phyloP scores from a whole-genome alignment of 2,329 filamentous ascomycete genomes.

The Diaporthe sp. region DNA sequence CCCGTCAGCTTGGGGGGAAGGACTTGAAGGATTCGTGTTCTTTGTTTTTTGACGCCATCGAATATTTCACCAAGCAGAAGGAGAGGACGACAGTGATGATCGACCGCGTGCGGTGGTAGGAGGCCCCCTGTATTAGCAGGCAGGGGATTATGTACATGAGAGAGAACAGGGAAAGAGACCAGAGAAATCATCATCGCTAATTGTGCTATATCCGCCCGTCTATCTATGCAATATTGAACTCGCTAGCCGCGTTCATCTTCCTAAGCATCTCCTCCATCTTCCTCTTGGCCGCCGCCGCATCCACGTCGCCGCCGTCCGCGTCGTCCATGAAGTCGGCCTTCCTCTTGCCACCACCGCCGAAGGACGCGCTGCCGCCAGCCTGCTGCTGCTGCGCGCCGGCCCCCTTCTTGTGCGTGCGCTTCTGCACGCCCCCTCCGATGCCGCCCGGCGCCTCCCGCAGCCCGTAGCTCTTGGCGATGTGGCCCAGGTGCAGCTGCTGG shows the following conservation, averaged over 20 bases:
- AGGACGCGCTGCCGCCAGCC: constrained; percentile 32
- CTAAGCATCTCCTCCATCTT: constrained; percentile 75
- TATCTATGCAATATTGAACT: constrained; percentile 73
- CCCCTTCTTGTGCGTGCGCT: constrained; percentile 57
- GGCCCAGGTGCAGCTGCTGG: constrained; percentile 89
- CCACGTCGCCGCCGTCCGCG: constrained; percentile 60
- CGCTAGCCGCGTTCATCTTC: constrained; percentile 69
- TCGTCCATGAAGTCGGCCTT: constrained; percentile 54
- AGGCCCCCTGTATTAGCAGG: not conserved
- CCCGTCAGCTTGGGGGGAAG: not conserved
- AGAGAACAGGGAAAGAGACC: not conserved
- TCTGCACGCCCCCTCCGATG: constrained; percentile 74
- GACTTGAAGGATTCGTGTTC: not conserved
- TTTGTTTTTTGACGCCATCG: not conserved
- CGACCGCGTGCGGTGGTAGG: no score
- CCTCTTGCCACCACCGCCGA: constrained; percentile 40
- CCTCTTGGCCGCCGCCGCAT: constrained; percentile 72
- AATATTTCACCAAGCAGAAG: not conserved
- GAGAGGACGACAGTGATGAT: no score
- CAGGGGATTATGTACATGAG: not conserved
- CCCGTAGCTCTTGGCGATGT: constrained; percentile 93
- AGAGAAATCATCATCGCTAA: not conserved
- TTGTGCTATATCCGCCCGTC: not conserved
- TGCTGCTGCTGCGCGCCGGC: constrained; percentile 47
- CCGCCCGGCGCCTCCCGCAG: constrained; percentile 89